Conservation (phyloP, 129 eudicot species). For the Helianthus annuus region HanXRQr2.0-SUNRISE NC_035442.2:114088521-114089020, state of each 20-base stretch:
- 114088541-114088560: neutral
- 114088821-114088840: neutral
- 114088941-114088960: too few species aligned
- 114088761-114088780: neutral
- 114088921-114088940: too few species aligned
- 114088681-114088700: neutral
- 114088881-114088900: too few species aligned
- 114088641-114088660: neutral
- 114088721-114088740: neutral
- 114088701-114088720: neutral
- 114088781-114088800: neutral
- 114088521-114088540: neutral
- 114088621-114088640: neutral
- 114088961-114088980: too few species aligned
- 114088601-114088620: neutral
- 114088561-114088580: neutral
- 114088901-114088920: too few species aligned
- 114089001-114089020: too few species aligned
- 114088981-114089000: too few species aligned
- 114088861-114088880: neutral
- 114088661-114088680: neutral
- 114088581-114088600: neutral
- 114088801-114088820: neutral
- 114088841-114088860: neutral
- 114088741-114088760: neutral